These are phyloP conservation scores for Rhododendron mucronatum DNA, from an alignment of 148 eudicot genomes.

Conservation along the genomic window DNA sequence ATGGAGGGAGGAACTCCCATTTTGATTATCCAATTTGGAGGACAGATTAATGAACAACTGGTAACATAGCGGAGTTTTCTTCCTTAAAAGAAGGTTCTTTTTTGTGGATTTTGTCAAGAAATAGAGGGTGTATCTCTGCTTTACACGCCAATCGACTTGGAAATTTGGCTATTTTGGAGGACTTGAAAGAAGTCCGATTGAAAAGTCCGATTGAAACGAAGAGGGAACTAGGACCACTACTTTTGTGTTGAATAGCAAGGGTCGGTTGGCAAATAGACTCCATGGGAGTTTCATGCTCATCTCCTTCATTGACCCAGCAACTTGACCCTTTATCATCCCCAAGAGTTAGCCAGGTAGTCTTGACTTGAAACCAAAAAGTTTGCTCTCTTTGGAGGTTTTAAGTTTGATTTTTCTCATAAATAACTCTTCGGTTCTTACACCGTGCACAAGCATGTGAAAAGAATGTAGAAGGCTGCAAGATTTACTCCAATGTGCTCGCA, in stretches of 20 bases:
- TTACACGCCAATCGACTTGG: not conserved
- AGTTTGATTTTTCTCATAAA: too few relatives aligned
- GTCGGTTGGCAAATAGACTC: not conserved
- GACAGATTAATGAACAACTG: not conserved
- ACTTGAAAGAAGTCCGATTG: not conserved
- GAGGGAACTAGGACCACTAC: not conserved
- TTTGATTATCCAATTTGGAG: not conserved
- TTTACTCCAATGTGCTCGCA: too few relatives aligned
- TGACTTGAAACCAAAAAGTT: too few relatives aligned
- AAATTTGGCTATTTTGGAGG: not conserved
- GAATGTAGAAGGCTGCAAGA: too few relatives aligned
- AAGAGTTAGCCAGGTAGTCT: too few relatives aligned
- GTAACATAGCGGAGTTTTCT: not conserved
- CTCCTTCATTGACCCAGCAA: not conserved
- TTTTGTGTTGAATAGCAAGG: not conserved
- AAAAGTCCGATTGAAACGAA: not conserved
- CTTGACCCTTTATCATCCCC: not conserved
- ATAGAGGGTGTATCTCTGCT: not conserved
- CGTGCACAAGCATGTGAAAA: too few relatives aligned
- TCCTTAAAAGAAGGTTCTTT: not conserved
- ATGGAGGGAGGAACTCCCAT: not conserved
- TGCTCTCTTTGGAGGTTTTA: too few relatives aligned
- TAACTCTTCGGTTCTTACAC: too few relatives aligned
- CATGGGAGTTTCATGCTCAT: not conserved
- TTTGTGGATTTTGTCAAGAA: not conserved